Conservation (phyloP, 805 yeast species). For the Myxozyma melibiosi region DNA sequence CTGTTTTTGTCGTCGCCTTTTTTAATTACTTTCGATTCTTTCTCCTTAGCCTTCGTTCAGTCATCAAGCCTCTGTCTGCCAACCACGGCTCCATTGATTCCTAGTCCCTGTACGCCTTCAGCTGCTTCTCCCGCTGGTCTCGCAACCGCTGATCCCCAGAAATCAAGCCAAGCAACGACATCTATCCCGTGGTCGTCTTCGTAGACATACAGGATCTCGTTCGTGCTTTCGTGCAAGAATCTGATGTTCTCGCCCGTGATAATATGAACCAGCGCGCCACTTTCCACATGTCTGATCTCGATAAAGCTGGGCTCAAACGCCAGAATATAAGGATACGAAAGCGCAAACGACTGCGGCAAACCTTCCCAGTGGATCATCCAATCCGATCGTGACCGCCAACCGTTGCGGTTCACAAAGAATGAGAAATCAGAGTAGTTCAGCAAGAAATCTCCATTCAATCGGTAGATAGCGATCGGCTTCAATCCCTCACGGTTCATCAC, state of each 20-base stretch:
- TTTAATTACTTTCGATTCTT: too few species aligned
- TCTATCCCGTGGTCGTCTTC: constrained; percentile 90
- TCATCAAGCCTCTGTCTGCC: constrained; percentile 20
- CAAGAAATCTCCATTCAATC: constrained; percentile 84
- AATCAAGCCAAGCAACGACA: constrained; percentile 88
- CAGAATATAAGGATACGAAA: constrained; percentile 89
- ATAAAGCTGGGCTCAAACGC: constrained; percentile 90
- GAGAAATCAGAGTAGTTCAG: constrained; percentile 91
- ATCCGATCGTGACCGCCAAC: constrained; percentile 93
- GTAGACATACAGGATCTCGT: constrained; percentile 89
- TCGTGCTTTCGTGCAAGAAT: constrained; percentile 79
- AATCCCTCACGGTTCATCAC: constrained; percentile 80
- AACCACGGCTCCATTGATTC: not conserved
- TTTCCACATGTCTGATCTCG: constrained; percentile 88
- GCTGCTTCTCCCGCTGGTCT: not conserved
- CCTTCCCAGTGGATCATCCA: constrained; percentile 99
- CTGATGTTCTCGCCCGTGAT: constrained; percentile 90
- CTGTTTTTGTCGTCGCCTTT: too few species aligned
- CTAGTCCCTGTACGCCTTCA: not conserved
- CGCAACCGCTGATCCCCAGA: constrained; percentile 54
- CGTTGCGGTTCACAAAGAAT: constrained; percentile 89
- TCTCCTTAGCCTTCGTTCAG: not conserved
- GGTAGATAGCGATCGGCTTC: constrained; percentile 88
- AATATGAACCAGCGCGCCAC: constrained; percentile 82
- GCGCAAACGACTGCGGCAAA: constrained; percentile 84